phyloP scores from a whole-genome alignment of 2,329 filamentous ascomycete species.

The Lachnellula willkommii region DNA sequence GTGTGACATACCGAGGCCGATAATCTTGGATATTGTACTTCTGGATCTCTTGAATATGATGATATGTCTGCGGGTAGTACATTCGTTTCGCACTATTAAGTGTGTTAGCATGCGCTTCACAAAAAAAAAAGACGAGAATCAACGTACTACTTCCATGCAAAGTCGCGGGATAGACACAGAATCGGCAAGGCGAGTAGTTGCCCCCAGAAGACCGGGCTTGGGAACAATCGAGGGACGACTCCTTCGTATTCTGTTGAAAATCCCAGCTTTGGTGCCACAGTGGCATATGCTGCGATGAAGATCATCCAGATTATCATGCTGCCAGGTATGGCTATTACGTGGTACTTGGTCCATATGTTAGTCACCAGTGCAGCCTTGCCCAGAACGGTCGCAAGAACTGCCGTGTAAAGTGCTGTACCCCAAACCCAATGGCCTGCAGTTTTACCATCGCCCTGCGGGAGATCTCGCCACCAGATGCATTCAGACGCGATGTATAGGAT shows the following conservation, averaged over 20 bases:
- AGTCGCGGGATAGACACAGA: slow-evolving; percentile 80
- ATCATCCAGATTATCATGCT: slow-evolving; percentile 87
- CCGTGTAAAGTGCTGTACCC: slow-evolving; percentile 91
- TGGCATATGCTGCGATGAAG: slow-evolving; percentile 84
- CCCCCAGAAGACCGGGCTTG: slow-evolving; percentile 82
- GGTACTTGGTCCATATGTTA: slow-evolving; percentile 98
- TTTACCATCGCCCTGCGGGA: slow-evolving; percentile 71
- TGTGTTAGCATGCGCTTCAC: slow-evolving; percentile 15
- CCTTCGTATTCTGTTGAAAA: slow-evolving; percentile 83
- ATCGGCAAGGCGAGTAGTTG: slow-evolving; percentile 77
- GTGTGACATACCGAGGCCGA: slow-evolving; percentile 67
- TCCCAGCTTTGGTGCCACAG: slow-evolving; percentile 72
- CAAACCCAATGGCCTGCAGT: slow-evolving; percentile 95
- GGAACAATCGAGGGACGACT: slow-evolving; percentile 73
- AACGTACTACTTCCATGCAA: slow-evolving; percentile 84
- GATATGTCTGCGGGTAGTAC: slow-evolving; percentile 93
- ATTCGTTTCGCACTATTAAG: slow-evolving; percentile 68
- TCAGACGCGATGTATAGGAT: slow-evolving; percentile 83
- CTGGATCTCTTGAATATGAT: slow-evolving; percentile 98
- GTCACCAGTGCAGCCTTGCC: slow-evolving; percentile 93
- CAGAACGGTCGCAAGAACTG: slow-evolving; percentile 87
- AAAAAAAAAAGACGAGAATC: background rate
- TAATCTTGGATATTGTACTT: slow-evolving; percentile 99
- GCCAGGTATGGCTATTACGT: slow-evolving; percentile 89
- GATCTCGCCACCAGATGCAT: slow-evolving; percentile 76